Evolutionary conservation across 2,329 filamentous ascomycete species (phyloP), one percentile per base, ranked within the genome.

Genomic region (Aspergillus sojae): DNA sequence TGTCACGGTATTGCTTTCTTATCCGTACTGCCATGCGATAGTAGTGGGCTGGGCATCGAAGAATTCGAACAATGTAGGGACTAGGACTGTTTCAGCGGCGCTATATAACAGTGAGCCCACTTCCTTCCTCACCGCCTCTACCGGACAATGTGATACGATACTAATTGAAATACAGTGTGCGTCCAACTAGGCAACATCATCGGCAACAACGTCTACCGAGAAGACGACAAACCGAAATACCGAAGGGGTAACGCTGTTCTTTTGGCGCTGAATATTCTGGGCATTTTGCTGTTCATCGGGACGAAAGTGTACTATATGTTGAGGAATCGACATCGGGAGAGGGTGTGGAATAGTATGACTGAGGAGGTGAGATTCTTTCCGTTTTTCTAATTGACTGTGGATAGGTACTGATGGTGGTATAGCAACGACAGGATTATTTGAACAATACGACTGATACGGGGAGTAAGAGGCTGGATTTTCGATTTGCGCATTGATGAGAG

Each of bases 51-150:
- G 86, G 74, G 87, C 84, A 2, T 87, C 85, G 7, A 82, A 86
- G 57, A 90, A 90, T 69, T 84, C 86, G 2, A 87, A 88, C 65
- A 81, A 83, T 0, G 86, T 90, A 16, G 81, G 87, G 14, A 86
- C 85, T 4, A 80, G 88, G 10, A 86, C 88, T 1, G 86, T 91
- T 2, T 85, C 86, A 0, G 84, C 86, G 0, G 87, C 68, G 6
- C 43, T 86, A 23, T 89, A 89, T 74, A 89, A 89, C 69, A 62
- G 61, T 62, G 34, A 58, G 55, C 21, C 5, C 1, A 5, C 12
- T 36, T n/a, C 5, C n/a, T n/a, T 28, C 21, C 16, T 10, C 7
- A 4, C 52, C 9, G 10, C 10, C 6, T 50, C 19, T 9, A 6
- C 14, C 10, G 3, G 16, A 28, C 5, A 0, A 10, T 9, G 9